Evolutionary conservation across 1,284 basidiomycete genomes (phyloP), one percentile per base, ranked within the genome.

Genomic region (Moesziomyces parantarcticus): DNA sequence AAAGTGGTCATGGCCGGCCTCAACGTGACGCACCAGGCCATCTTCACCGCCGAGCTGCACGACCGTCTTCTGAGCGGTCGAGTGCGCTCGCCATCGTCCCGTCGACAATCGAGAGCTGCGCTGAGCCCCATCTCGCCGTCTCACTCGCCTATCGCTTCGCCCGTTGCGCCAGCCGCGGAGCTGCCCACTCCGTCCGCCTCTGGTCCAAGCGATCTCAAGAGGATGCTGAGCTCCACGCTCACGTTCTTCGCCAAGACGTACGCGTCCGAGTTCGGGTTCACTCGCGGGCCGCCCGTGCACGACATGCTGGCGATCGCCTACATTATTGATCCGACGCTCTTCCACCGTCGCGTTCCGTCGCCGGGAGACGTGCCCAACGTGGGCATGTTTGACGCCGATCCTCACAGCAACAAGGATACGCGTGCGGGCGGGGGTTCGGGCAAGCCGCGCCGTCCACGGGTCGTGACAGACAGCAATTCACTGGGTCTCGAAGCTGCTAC

Each of bases 1-100:
- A 74, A 71, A 23, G 72, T 77, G 20, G 74, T 77, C 52, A 80
- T 80, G 78, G 74, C 73, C 25, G 77, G 78, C 14, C 69, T 81
- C 46, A 80, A 81, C 42, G 75, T 81, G 5, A 80, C 79, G 4
- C 79, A 81, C 45, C 76, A 77, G 44, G 75, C 72, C 42, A 75
- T 75, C 50, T 78, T 78, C 45, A 70, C 65, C 4, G 66, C 68
- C 34, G 64, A 62, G n/a, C 64, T 72, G 2, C 75, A 75, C 58
- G 64, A 74, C 26, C 56, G 58, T 10, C 69, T 74, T 11, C 42
- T 76, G 6, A 59, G 66, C 1, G 45, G 50, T 23, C 46, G 42
- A 29, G 34, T 48, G 20, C 61, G 45, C 26, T 60, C 71, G 18
- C 58, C 60, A 22, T 59, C 64, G 9, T 76, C 71, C n/a, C 60